A percentile compares a stretch with the other conserved stretches of the same genome.
Conservation (phyloP, 345 rosid species). For the Lenwebbia sp. region DNA sequence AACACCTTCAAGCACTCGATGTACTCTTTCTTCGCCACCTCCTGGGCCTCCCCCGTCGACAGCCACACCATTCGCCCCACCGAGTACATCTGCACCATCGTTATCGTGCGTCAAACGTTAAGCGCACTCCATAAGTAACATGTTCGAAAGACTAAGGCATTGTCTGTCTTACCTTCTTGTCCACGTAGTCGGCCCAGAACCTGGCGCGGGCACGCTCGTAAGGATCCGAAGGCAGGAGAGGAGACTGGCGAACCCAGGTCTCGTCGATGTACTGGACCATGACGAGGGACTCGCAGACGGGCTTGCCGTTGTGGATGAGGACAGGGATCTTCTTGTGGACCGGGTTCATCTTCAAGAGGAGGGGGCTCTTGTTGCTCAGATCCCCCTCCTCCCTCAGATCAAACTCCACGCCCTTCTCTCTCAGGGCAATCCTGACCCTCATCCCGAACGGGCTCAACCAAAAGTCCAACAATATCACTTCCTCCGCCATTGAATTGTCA, state of each 20-base stretch:
- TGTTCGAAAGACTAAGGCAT: not conserved
- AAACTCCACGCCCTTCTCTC: slow-evolving; percentile 3
- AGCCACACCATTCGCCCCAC: not conserved
- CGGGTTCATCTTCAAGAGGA: slow-evolving; percentile 8
- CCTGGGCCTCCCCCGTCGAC: not conserved
- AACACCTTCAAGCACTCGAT: not conserved
- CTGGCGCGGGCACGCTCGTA: not conserved
- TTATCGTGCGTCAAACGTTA: not conserved
- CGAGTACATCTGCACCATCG: not conserved
- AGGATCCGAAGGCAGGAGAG: slow-evolving; percentile 6
- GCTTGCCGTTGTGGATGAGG: slow-evolving; percentile 7
- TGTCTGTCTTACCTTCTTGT: slow-evolving; percentile 2
- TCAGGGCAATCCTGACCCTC: slow-evolving; percentile 7
- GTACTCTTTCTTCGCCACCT: slow-evolving; percentile 4
- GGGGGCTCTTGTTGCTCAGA: slow-evolving; percentile 4
- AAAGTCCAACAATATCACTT: slow-evolving; percentile 3
- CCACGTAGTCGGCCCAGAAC: slow-evolving; percentile 9
- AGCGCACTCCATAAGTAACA: not conserved
- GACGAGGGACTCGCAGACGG: slow-evolving; percentile 4
- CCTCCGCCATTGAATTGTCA: not conserved
- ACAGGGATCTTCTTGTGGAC: slow-evolving; percentile 8
- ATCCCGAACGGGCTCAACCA: slow-evolving; percentile 10
- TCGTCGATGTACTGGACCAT: slow-evolving; percentile 7
- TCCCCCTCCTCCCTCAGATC: slow-evolving; percentile 7
- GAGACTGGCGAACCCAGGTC: not conserved